Evolutionary conservation across 1,139 yeast species (phyloP).

Genomic region (Yamadazyma diddensiae): DNA sequence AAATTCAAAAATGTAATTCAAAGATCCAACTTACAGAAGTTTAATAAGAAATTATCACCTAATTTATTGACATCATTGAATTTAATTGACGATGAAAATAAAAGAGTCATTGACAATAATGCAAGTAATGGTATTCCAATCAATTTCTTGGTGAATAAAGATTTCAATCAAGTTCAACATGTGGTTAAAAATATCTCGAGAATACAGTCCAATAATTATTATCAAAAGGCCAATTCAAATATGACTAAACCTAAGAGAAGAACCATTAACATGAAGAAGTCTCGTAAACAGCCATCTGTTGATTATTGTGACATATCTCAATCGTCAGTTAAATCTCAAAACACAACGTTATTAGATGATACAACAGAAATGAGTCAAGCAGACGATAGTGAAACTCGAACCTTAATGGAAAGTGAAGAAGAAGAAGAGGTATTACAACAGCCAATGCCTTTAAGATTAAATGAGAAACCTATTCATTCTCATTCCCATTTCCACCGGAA

Average conservation of each 20-base stretch:
- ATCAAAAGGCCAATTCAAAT: conserved; percentile 26
- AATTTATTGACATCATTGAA: conserved; percentile 38
- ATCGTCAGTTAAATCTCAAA: no score
- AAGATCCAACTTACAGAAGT: conserved; percentile 47
- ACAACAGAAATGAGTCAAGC: no score
- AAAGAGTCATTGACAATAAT: conserved; percentile 8
- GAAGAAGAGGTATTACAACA: conserved; percentile 19
- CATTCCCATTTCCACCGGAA: conserved; percentile 19
- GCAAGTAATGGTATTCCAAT: conserved; percentile 37
- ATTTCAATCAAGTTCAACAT: conserved; percentile 31
- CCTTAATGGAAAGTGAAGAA: conserved; percentile 11
- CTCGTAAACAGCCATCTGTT: conserved; percentile 1
- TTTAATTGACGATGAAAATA: conserved; percentile 14
- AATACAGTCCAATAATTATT: conserved; percentile 45
- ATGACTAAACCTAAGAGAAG: conserved; percentile 47
- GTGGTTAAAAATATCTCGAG: conserved; percentile 45
- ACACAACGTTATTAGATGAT: no score
- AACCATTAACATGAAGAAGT: conserved; percentile 36
- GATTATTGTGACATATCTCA: no score
- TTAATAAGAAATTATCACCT: conserved; percentile 35
- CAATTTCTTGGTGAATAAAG: conserved; percentile 27
- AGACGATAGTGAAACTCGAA: conserved; percentile 10
- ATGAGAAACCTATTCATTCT: conserved; percentile 16
- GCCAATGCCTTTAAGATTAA: conserved; percentile 24
- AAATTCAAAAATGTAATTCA: conserved; percentile 55